Conservation (phyloP, 1,284 basidiomycete genomes). For the Porogramme epimiltina region DNA sequence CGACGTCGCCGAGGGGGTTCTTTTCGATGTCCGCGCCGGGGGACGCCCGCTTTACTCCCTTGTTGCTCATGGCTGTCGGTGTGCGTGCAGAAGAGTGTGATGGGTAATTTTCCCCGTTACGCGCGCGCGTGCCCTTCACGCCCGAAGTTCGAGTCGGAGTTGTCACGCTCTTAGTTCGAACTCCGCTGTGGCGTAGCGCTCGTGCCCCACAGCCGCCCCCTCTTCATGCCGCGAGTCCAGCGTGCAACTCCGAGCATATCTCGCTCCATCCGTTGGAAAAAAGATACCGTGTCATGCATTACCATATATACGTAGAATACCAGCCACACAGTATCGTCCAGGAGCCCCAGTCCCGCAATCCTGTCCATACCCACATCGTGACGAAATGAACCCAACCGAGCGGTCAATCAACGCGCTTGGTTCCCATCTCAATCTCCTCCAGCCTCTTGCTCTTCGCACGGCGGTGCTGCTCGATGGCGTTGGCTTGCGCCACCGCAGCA, state of each 20-base stretch:
- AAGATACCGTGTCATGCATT: slow-evolving; percentile 12
- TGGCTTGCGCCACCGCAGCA: slow-evolving; percentile 34
- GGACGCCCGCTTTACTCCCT: slow-evolving; percentile 73
- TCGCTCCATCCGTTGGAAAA: too few species aligned
- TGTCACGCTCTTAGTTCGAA: slow-evolving; percentile 21
- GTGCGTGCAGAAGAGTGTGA: slow-evolving; percentile 18
- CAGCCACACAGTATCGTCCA: neutral
- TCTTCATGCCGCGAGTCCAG: neutral
- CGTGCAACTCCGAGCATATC: neutral
- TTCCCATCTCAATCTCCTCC: slow-evolving; percentile 61
- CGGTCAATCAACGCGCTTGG: slow-evolving; percentile 65
- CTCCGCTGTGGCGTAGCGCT: slow-evolving; percentile 24
- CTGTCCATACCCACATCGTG: neutral
- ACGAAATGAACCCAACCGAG: neutral
- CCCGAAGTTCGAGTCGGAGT: slow-evolving; percentile 19
- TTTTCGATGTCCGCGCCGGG: slow-evolving; percentile 73
- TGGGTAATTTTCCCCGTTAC: slow-evolving; percentile 23
- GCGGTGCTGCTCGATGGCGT: slow-evolving; percentile 37
- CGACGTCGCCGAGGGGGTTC: slow-evolving; percentile 62
- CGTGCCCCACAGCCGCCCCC: neutral
- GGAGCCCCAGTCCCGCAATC: neutral
- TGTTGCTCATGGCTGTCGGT: slow-evolving; percentile 27
- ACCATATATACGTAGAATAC: slow-evolving; percentile 22
- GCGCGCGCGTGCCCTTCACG: slow-evolving; percentile 19
- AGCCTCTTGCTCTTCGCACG: slow-evolving; percentile 43